Evolutionary conservation across 345 rosid species (phyloP), one percentile per base, ranked within the genome.

Genomic region (Psidium guajava): DNA sequence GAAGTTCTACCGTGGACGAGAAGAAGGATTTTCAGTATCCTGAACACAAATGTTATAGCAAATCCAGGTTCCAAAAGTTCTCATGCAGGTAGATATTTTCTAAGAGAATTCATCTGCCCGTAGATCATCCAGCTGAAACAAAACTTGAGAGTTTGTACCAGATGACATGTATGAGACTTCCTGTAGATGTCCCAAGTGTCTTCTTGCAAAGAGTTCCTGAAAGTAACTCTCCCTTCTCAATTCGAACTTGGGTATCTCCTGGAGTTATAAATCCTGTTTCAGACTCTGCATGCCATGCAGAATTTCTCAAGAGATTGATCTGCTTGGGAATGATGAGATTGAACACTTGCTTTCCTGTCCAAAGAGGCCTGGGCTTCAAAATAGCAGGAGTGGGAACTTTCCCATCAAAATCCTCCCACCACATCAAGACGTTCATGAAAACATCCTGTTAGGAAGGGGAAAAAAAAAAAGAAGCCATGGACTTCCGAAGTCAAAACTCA

Each of bases 371-470:
- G 51, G 98, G 99, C 92, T 95, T 95, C 91, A 95, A 86, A 91
- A 97, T 91, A 87, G 98, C 91, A 61, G 99, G 99, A 55, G 98
- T 94, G 51, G 99, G 98, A 90, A 97, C 91, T 91, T 97, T 95
- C 88, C 99, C 99, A 84, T 97, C 99, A 73, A 97, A 97, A 89
- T 97, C 99, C 91, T 97, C 99, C 99, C 99, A 97, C 99, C 99
- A 97, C 98, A 97, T 97, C 90, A 97, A 93, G 69, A 89, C 92
- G 88, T 97, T 97, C 99, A 97, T 97, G 85, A 97, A 97, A 32
- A 97, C 99, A 89, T 97, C 98, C 99, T 97, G 92, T 16, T 3
- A 28, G 58, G 42, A 21, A 25, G n/a, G 28, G 20, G 58, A 81
- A 58, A 18, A 49, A 27, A 81, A 81, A 58, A 81, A n/a, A 54